Conservation (phyloP, 345 rosid genomes). For the Trapa bicornis region DNA sequence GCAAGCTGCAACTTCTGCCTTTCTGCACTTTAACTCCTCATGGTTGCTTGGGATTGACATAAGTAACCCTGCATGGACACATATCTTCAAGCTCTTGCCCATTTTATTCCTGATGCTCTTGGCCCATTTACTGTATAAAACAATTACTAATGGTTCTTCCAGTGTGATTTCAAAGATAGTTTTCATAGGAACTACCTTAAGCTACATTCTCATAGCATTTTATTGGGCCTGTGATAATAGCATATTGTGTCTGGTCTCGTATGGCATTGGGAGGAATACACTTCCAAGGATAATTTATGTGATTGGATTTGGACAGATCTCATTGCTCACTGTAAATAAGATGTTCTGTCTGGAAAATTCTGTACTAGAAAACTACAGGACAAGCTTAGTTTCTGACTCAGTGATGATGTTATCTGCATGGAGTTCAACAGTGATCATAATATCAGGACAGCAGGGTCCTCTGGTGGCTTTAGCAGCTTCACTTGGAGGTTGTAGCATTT, state of each 20-base stretch:
- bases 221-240: slow-evolving; percentile 61
- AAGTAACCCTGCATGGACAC: slow-evolving; percentile 39
- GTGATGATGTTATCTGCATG: slow-evolving; percentile 52
- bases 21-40: slow-evolving; percentile 57
- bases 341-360: slow-evolving; percentile 15
- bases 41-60: slow-evolving; percentile 54
- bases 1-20: slow-evolving; percentile 85
- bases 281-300: slow-evolving; percentile 53
- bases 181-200: slow-evolving; percentile 35
- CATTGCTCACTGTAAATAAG: slow-evolving; percentile 27
- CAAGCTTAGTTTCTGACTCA: slow-evolving; percentile 26
- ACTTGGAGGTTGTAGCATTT: slow-evolving; percentile 42
- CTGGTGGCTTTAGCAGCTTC: slow-evolving; percentile 51
- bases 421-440: slow-evolving; percentile 59
- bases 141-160: slow-evolving; percentile 13
- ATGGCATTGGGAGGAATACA: slow-evolving; percentile 27
- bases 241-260: slow-evolving; percentile 17
- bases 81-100: slow-evolving; percentile 42
- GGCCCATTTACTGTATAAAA: slow-evolving; percentile 33
- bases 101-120: slow-evolving; percentile 30
- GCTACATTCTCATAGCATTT: slow-evolving; percentile 59
- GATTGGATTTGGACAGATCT: slow-evolving; percentile 44
- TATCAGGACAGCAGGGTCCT: slow-evolving; percentile 84
- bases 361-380: slow-evolving; percentile 9
- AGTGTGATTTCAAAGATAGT: slow-evolving; percentile 34